phyloP scores from a whole-genome alignment of 1,139 yeast genomes.

The Zygosaccharomyces sapae region DNA sequence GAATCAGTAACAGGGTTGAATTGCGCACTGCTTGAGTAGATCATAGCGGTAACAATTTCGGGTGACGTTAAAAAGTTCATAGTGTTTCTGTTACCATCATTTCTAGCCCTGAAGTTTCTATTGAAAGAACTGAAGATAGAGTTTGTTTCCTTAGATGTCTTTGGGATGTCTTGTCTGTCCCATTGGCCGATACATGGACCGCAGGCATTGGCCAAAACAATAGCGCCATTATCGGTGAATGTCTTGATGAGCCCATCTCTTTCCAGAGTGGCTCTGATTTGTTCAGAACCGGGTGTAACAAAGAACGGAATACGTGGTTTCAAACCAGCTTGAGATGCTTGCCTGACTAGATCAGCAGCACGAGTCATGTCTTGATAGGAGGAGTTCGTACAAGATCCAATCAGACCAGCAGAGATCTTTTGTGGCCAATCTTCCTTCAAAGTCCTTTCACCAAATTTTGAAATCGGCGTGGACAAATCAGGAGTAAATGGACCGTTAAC shows the following conservation, averaged over 20 bases:
- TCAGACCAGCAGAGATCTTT: slow-evolving; percentile 79
- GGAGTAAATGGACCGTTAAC: slow-evolving; percentile 96
- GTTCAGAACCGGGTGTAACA: slow-evolving; percentile 99
- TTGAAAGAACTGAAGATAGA: slow-evolving; percentile 94
- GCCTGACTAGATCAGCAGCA: slow-evolving; percentile 79
- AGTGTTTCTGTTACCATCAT: slow-evolving; percentile 95
- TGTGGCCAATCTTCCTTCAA: slow-evolving; percentile 74
- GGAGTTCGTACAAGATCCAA: slow-evolving; percentile 97
- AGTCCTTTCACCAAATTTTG: slow-evolving; percentile 62
- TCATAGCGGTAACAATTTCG: slow-evolving; percentile 94
- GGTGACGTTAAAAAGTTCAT: slow-evolving; percentile 97
- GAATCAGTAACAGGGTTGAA: slow-evolving; percentile 85
- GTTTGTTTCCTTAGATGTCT: slow-evolving; percentile 61
- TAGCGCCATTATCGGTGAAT: slow-evolving; percentile 81
- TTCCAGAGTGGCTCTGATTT: slow-evolving; percentile 93
- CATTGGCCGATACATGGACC: slow-evolving; percentile 99
- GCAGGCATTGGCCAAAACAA: slow-evolving; percentile 95
- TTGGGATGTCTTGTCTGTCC: slow-evolving; percentile 73
- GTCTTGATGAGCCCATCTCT: slow-evolving; percentile 84
- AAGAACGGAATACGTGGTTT: slow-evolving; percentile 90
- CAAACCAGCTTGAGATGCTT: slow-evolving; percentile 80
- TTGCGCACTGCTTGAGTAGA: slow-evolving; percentile 82
- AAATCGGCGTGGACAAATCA: slow-evolving; percentile 82
- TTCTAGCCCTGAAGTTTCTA: slow-evolving; percentile 95
- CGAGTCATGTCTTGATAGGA: slow-evolving; percentile 97